These are phyloP conservation scores for Tausonia pullulans DNA, from an alignment of 1,284 basidiomycete genomes.

Conservation along the genomic window DNA sequence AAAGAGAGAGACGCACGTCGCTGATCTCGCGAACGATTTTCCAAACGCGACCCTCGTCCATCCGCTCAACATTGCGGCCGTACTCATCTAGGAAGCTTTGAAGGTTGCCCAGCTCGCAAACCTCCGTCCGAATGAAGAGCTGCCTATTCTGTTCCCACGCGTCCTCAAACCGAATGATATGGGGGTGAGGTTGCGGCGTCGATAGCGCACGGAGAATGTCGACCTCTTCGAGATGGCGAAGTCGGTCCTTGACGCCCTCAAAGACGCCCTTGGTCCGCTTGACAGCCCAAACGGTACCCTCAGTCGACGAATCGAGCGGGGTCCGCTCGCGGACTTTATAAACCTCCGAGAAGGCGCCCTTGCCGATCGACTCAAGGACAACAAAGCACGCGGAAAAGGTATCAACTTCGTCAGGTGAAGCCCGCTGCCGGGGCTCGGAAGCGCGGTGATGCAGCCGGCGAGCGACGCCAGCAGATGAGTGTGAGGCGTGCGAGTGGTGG, in stretches of 20 bases:
- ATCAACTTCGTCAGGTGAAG: conserved; percentile 27
- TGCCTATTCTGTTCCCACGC: conserved; percentile 92
- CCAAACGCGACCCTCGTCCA: conserved; percentile 93
- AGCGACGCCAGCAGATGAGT: conserved; percentile 19
- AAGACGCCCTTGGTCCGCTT: conserved; percentile 86
- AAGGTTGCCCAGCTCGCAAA: conserved; percentile 86
- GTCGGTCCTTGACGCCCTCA: conserved; percentile 75
- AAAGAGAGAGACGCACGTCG: conserved; percentile 49
- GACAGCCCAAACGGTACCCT: conserved; percentile 59
- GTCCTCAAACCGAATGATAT: conserved; percentile 82
- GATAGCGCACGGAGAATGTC: conserved; percentile 78
- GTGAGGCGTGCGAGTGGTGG: background rate
- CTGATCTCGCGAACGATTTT: conserved; percentile 88
- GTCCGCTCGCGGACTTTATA: conserved; percentile 72
- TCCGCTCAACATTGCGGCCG: conserved; percentile 65
- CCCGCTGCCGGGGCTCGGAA: conserved; percentile 28
- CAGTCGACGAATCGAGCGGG: conserved; percentile 1
- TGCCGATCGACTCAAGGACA: conserved; percentile 70
- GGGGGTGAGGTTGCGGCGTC: conserved; percentile 43
- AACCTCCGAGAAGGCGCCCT: conserved; percentile 89
- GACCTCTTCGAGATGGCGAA: conserved; percentile 88
- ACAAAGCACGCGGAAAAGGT: conserved; percentile 46
- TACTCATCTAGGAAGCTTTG: conserved; percentile 88
- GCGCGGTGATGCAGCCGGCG: conserved; percentile 32
- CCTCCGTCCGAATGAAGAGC: conserved; percentile 86